These are phyloP conservation scores for Dictyostelium brefeldianum DNA, from an alignment of 78 protist species.

Conservation along the genomic window DNA sequence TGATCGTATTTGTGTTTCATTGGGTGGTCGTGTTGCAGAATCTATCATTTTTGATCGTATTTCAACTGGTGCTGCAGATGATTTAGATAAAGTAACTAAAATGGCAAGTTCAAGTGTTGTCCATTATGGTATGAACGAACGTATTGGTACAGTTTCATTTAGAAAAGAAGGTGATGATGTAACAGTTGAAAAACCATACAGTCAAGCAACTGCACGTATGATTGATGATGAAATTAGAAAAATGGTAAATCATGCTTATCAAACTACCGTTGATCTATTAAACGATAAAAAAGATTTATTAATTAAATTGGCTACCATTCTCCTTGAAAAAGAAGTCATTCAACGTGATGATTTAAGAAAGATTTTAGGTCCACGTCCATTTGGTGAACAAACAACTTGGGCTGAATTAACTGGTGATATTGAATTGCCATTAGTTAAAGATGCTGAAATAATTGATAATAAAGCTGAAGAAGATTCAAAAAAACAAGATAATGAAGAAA, in stretches of 20 bases:
- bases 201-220: constrained; percentile 86
- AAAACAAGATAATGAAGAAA: no score
- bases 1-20: constrained; percentile 93
- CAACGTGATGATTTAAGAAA: constrained; percentile 84
- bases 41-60: constrained; percentile 84
- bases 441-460: neutral
- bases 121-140: constrained; percentile 90
- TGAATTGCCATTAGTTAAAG: neutral
- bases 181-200: constrained; percentile 89
- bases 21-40: constrained; percentile 97
- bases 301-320: constrained; percentile 81
- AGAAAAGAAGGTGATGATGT: constrained; percentile 63
- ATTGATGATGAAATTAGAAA: constrained; percentile 88
- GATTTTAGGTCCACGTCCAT: constrained; percentile 91
- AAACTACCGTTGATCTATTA: constrained; percentile 77
- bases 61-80: constrained; percentile 98
- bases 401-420: constrained; percentile 77
- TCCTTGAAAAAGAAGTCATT: constrained; percentile 94
- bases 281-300: constrained; percentile 73
- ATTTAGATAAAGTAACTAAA: constrained; percentile 90
- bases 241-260: constrained; percentile 75
- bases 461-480: no score
- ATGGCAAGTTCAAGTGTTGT: constrained; percentile 81
- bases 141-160: constrained; percentile 90
- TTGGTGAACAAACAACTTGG: constrained; percentile 68